Conservation (phyloP, 352 stramenopile genomes). For the Paralagenidium karlingii region DNA sequence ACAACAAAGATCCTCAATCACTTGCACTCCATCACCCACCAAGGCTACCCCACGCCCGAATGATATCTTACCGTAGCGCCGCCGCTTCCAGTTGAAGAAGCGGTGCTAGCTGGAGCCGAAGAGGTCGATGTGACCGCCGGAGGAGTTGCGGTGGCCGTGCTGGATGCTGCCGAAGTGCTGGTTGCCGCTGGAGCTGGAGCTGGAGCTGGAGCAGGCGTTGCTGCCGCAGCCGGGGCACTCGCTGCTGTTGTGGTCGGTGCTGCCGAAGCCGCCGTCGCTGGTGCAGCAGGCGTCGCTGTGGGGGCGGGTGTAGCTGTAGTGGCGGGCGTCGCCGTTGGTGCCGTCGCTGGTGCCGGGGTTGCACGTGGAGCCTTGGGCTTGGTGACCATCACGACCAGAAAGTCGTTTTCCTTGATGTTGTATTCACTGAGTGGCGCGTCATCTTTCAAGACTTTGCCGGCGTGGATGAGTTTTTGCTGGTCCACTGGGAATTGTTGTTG, state of each 20-base stretch:
- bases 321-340: constrained; percentile 22
- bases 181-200: constrained; percentile 15
- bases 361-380: constrained; percentile 49
- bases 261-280: constrained; percentile 7
- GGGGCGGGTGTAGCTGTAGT: constrained; percentile 10
- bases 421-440: constrained; percentile 69
- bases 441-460: constrained; percentile 82
- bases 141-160: constrained; percentile 39
- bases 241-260: neutral
- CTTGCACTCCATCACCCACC: neutral
- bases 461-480: constrained; percentile 81
- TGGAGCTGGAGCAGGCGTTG: constrained; percentile 7
- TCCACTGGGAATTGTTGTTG: constrained; percentile 52
- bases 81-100: constrained; percentile 10
- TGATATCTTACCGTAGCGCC: neutral
- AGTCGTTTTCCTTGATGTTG: constrained; percentile 82
- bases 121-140: constrained; percentile 47
- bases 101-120: constrained; percentile 10
- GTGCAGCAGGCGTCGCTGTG: constrained; percentile 10
- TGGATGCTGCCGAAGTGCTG: constrained; percentile 63
- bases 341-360: constrained; percentile 1
- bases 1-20: neutral
- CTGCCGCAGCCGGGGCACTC: constrained; percentile 5
- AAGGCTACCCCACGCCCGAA: constrained; percentile 3
- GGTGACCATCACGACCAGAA: constrained; percentile 81